Conservation (phyloP, 768 basidiomycete genomes). For the Suillus subaureus region DNA sequence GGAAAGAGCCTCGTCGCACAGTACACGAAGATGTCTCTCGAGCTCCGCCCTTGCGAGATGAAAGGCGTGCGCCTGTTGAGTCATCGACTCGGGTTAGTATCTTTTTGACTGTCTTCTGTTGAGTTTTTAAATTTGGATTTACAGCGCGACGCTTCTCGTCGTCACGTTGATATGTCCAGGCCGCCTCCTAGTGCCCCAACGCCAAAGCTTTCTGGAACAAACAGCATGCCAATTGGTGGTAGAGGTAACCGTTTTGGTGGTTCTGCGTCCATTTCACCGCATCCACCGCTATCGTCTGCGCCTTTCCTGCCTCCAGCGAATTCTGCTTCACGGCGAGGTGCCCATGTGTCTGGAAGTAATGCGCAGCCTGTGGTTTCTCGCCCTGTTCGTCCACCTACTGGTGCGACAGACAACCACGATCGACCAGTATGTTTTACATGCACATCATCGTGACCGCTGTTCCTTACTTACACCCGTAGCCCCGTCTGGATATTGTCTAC, state of each 20-base stretch:
- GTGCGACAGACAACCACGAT: constrained; percentile 20
- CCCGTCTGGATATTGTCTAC: constrained; percentile 14
- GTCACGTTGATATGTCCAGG: constrained; percentile 16
- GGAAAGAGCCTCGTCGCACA: not conserved
- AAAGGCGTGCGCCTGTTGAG: constrained; percentile 22
- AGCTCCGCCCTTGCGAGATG: constrained; percentile 14
- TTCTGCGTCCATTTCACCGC: constrained; percentile 13
- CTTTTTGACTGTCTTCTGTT: not conserved
- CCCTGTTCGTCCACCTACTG: constrained; percentile 14
- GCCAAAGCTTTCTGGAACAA: constrained; percentile 34
- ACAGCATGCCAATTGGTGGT: constrained; percentile 33
- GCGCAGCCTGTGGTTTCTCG: constrained; percentile 23
- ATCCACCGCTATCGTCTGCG: not conserved
- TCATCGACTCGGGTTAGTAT: constrained; percentile 18
- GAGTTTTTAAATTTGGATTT: not conserved
- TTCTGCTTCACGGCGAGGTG: constrained; percentile 7
- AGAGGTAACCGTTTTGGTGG: constrained; percentile 25
- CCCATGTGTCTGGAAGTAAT: constrained; percentile 17
- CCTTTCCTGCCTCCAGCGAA: not conserved
- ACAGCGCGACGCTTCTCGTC: constrained; percentile 25
- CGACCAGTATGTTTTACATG: constrained; percentile 21
- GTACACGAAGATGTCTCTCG: constrained; percentile 19
- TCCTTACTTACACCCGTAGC: constrained; percentile 20
- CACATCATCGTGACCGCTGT: not conserved
- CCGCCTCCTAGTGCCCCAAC: constrained; percentile 18